These are phyloP conservation scores for Kandelia obovata DNA, from an alignment of 345 rosid species.

Conservation along the genomic window DNA sequence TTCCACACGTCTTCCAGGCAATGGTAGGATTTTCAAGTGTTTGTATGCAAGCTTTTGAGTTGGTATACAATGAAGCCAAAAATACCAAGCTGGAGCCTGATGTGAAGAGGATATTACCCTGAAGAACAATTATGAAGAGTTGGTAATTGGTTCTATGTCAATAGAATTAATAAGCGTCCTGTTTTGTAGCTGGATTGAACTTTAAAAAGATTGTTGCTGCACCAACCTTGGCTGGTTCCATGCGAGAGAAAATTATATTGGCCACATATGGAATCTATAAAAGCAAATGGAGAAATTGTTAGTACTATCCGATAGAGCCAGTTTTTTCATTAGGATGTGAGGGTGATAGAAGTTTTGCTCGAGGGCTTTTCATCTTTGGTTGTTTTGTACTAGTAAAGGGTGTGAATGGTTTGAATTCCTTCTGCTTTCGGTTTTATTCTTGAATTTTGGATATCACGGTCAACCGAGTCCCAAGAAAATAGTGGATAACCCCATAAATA, in stretches of 20 bases:
- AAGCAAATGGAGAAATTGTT: background rate
- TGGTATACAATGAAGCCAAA: slow-evolving; percentile 73
- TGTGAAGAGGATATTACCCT: slow-evolving; percentile 48
- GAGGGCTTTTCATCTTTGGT: background rate
- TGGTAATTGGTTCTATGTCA: slow-evolving; percentile 6
- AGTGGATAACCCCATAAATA: no score
- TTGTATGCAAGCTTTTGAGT: slow-evolving; percentile 83
- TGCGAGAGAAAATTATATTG: slow-evolving; percentile 1
- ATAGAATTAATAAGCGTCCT: slow-evolving; percentile 17
- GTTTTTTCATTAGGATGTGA: background rate
- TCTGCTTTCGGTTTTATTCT: background rate
- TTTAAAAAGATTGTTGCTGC: background rate
- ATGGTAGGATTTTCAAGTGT: slow-evolving; percentile 91
- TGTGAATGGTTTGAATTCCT: background rate
- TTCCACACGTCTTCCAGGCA: slow-evolving; percentile 87
- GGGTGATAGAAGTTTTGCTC: slow-evolving; percentile 13
- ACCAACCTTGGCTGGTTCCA: background rate
- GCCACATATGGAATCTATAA: background rate
- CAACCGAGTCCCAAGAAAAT: no score
- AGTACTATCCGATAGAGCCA: background rate
- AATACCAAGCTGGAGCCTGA: slow-evolving; percentile 42
- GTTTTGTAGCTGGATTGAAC: slow-evolving; percentile 11
- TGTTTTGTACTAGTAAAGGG: slow-evolving; percentile 6
- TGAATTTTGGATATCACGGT: no score
- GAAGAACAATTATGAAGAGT: slow-evolving; percentile 3